Evolutionary conservation across 2,329 filamentous ascomycete genomes (phyloP).

Genomic region (Nemania bipapillata): DNA sequence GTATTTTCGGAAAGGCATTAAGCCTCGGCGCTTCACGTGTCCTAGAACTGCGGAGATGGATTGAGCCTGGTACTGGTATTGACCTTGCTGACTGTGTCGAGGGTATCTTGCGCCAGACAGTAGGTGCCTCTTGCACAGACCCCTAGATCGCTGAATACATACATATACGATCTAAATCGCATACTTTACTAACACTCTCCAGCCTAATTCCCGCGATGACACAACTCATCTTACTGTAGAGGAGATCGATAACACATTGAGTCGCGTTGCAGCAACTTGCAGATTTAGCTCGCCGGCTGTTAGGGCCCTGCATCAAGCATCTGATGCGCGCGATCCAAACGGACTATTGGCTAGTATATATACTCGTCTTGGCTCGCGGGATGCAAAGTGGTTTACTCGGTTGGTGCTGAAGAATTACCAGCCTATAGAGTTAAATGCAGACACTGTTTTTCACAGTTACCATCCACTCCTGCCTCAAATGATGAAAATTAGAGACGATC

Average conservation of each 20-base stretch:
- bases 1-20: slow-evolving; percentile 74
- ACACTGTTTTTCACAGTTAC: slow-evolving; percentile 67
- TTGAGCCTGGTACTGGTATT: slow-evolving; percentile 63
- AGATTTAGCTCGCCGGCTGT: slow-evolving; percentile 76
- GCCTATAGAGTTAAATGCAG: slow-evolving; percentile 71
- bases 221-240: slow-evolving; percentile 70
- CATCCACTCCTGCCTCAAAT: slow-evolving; percentile 77
- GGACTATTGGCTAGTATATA: slow-evolving; percentile 67
- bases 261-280: slow-evolving; percentile 73
- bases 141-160: background rate
- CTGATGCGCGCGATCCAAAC: slow-evolving; percentile 52
- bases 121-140: slow-evolving; percentile 49
- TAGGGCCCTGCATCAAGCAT: slow-evolving; percentile 52
- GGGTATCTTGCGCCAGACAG: slow-evolving; percentile 70
- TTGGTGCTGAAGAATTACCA: slow-evolving; percentile 80
- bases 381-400: slow-evolving; percentile 88
- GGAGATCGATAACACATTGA: slow-evolving; percentile 74
- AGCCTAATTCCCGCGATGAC: slow-evolving; percentile 59
- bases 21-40: slow-evolving; percentile 70
- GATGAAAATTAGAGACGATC: slow-evolving; percentile 75
- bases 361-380: slow-evolving; percentile 68
- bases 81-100: slow-evolving; percentile 80
- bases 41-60: slow-evolving; percentile 71
- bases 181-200: slow-evolving; percentile 16
- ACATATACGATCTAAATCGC: background rate